Evolutionary conservation across 1,139 yeast genomes (phyloP).

Genomic region (Suhomyces kunorum): DNA sequence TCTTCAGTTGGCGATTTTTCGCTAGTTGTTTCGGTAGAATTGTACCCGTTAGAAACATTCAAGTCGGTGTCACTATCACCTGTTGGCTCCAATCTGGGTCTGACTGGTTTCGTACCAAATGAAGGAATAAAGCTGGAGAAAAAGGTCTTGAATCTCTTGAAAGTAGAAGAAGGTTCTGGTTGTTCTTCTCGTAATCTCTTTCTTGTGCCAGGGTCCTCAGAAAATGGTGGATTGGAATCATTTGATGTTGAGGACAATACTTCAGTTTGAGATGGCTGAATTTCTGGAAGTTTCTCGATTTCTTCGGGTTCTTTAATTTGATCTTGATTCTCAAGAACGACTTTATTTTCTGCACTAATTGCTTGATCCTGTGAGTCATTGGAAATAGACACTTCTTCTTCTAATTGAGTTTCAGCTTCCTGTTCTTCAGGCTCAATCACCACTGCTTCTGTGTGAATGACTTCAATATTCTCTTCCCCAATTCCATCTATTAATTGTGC

Average conservation of each 20-base stretch:
- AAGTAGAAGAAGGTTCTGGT: neutral
- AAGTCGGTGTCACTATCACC: neutral
- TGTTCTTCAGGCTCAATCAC: slow-evolving; percentile 4
- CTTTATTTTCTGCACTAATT: too few relatives aligned
- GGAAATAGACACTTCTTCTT: too few relatives aligned
- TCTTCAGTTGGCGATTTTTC: neutral
- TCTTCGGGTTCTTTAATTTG: too few relatives aligned
- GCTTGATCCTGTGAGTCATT: neutral
- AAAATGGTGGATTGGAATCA: neutral
- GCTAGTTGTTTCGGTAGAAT: neutral
- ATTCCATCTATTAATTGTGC: neutral
- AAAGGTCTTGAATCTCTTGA: slow-evolving; percentile 7
- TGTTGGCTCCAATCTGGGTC: neutral
- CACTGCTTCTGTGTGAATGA: neutral
- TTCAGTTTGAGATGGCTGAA: too few relatives aligned
- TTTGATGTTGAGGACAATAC: too few relatives aligned
- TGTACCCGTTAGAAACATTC: neutral
- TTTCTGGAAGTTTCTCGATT: too few relatives aligned
- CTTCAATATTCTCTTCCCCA: neutral
- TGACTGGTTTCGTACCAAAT: neutral
- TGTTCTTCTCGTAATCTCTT: neutral
- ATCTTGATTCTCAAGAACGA: too few relatives aligned
- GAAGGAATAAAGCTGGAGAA: slow-evolving; percentile 4
- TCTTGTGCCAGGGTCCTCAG: neutral
- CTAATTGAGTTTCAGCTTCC: too few relatives aligned